These are phyloP conservation scores for Xylaria venustula DNA, from an alignment of 495 filamentous ascomycete species.

Conservation along the genomic window DNA sequence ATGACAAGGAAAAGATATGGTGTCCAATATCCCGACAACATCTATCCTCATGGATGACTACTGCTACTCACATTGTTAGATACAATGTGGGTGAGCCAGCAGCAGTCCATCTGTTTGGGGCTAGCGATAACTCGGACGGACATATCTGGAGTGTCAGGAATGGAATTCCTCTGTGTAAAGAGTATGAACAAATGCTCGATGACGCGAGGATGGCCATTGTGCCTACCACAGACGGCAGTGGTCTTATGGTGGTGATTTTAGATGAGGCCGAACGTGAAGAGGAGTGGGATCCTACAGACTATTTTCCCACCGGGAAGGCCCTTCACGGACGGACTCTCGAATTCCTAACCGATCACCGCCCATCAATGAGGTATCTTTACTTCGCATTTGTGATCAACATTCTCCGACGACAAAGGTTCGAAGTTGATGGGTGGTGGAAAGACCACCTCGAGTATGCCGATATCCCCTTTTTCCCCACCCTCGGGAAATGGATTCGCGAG, in stretches of 20 bases:
- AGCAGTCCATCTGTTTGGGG: conserved; percentile 10
- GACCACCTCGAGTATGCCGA: conserved; percentile 3
- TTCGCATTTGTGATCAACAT: conserved; percentile 9
- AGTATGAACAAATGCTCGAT: conserved; percentile 11
- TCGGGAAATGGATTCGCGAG: conserved; percentile 10
- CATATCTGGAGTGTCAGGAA: conserved; percentile 13
- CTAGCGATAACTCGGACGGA: background rate
- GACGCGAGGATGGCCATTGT: conserved; percentile 11
- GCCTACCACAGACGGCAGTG: conserved; percentile 3
- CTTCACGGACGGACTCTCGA: conserved; percentile 11
- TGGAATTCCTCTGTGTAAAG: conserved; percentile 5
- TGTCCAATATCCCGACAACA: conserved; percentile 9
- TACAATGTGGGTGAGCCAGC: conserved; percentile 9
- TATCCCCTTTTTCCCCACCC: conserved; percentile 9
- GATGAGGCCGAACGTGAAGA: conserved; percentile 7
- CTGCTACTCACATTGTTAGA: conserved; percentile 12
- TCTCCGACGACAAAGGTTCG: conserved; percentile 11
- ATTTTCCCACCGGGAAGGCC: conserved; percentile 1
- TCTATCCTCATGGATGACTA: conserved; percentile 1
- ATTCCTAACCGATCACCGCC: conserved; percentile 6
- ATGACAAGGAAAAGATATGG: conserved; percentile 7
- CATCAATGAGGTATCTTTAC: conserved; percentile 10
- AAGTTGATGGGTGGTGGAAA: conserved; percentile 12
- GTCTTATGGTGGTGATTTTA: conserved; percentile 8
- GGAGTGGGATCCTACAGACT: background rate